These are phyloP conservation scores for Nemania bipapillata DNA, from an alignment of 2,329 filamentous ascomycete genomes.

Conservation along the genomic window DNA sequence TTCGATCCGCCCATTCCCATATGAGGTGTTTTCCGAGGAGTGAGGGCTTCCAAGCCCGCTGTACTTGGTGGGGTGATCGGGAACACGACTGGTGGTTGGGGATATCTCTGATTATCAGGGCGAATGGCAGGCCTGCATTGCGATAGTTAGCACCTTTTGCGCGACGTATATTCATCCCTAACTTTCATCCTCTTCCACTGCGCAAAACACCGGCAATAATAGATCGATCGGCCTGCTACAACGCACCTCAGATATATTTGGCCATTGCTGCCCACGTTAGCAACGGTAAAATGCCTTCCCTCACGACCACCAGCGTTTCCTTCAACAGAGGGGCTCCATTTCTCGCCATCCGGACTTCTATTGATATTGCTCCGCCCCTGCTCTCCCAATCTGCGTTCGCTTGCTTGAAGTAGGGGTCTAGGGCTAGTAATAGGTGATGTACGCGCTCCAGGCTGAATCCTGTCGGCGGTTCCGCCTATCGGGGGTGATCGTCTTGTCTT, in stretches of 20 bases:
- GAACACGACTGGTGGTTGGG: slow-evolving; percentile 70
- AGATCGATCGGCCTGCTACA: not conserved
- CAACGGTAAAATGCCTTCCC: slow-evolving; percentile 79
- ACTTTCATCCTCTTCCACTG: not conserved
- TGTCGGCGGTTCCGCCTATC: slow-evolving; percentile 36
- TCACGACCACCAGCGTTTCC: slow-evolving; percentile 70
- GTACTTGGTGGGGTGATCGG: slow-evolving; percentile 70
- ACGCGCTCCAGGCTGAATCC: slow-evolving; percentile 39
- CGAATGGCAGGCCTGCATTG: slow-evolving; percentile 67
- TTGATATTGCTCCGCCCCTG: slow-evolving; percentile 55
- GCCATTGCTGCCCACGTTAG: slow-evolving; percentile 84
- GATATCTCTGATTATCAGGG: slow-evolving; percentile 69
- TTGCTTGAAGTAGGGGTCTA: slow-evolving; percentile 47
- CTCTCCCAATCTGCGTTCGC: slow-evolving; percentile 43
- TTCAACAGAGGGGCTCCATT: slow-evolving; percentile 68
- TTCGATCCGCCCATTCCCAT: slow-evolving; percentile 50
- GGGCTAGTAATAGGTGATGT: slow-evolving; percentile 41
- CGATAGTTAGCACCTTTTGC: slow-evolving; percentile 36
- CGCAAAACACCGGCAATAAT: not conserved
- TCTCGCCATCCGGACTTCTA: slow-evolving; percentile 66
- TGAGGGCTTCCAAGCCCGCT: slow-evolving; percentile 63
- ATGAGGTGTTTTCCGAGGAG: slow-evolving; percentile 48
- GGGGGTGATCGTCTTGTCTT: slow-evolving; percentile 44
- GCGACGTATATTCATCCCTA: not conserved
- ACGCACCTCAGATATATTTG: slow-evolving; percentile 82